Base-by-base conservation (phyloP, 2,329 filamentous ascomycete genomes). In the Microdochium trichocladiopsis region DNA sequence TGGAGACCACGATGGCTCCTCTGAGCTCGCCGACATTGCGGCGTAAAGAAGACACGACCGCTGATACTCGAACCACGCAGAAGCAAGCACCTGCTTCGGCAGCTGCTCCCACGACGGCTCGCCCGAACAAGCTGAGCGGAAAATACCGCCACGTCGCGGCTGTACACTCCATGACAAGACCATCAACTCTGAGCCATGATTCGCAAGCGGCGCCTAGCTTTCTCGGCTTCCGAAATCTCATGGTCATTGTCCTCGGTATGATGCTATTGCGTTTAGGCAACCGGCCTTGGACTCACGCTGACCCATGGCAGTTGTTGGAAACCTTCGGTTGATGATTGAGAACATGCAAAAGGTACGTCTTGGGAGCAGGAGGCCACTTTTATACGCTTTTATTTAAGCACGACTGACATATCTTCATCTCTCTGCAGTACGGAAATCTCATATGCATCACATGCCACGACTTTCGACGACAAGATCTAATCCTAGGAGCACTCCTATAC, bases 381-480 rank as follows among this genome's bases (percentile, higher is more conserved):
- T 23, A 5, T 5, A 3, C 5, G 21, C 43, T 4, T 4, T 6
- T 21, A 9, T 16, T 22, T 22, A 10, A 31, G 31, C 33, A 3
- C 1, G 24, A 47, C 22, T 11, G 16, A 25, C 16, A 47, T 3
- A 11, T 25, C 22, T 25, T 25, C 43, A 10, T n/a, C n/a, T n/a
- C 41, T 22, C n/a, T 4, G 47, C 66, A 93, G 88, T 99, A 99
- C 66, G 94, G 94, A 51, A 90, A 97, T 53, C 77, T 97, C 53
- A 95, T 99, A 58, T 96, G 93, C 65, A 76, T 99, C 55, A 83
- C 83, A 58, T 95, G 92, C 66, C 91, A 96, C 68, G 89, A 95
- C 69, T 95, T 94, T 65, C 84, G 87, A 52, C 81, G 78, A 52
- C 82, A 88, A 61, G 92, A 97, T 65, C 62, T 96, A 24, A 67